These are phyloP conservation scores for Epicoccum sorghinum DNA, from an alignment of 2,329 filamentous ascomycete species.

Conservation along the genomic window DNA sequence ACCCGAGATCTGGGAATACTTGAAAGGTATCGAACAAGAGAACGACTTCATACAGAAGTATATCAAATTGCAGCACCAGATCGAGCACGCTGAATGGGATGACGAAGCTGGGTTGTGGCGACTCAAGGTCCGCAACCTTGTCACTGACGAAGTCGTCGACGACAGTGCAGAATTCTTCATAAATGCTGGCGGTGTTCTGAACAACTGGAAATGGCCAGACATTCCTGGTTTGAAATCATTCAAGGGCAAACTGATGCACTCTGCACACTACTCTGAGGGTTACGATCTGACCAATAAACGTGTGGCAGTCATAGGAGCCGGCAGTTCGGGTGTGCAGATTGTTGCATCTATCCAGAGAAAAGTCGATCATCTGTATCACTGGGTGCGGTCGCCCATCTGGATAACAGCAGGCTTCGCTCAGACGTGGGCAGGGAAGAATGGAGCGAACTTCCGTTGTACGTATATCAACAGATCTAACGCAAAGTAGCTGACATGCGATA, in stretches of 20 bases:
- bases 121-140: conserved; percentile 19
- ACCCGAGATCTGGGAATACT: conserved; percentile 57
- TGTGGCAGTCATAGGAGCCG: conserved; percentile 52
- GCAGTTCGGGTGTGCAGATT: conserved; percentile 52
- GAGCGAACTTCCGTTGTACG: conserved; percentile 55
- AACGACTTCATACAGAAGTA: conserved; percentile 42
- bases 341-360: conserved; percentile 50
- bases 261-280: conserved; percentile 50
- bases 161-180: conserved; percentile 34
- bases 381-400: conserved; percentile 54
- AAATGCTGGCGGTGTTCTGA: conserved; percentile 30
- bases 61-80: conserved; percentile 24
- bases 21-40: conserved; percentile 50
- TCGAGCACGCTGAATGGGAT: conserved; percentile 30
- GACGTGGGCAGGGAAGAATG: conserved; percentile 54
- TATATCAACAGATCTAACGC: not conserved
- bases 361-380: conserved; percentile 49
- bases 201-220: conserved; percentile 51
- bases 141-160: conserved; percentile 21
- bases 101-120: conserved; percentile 23
- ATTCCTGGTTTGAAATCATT: conserved; percentile 49
- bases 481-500: conserved; percentile 17
- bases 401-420: conserved; percentile 57
- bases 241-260: conserved; percentile 54
- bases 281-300: conserved; percentile 46